Percentiles rank a stretch among this genome's conserved stretches.
These are phyloP conservation scores for Paraphaeosphaeria minitans DNA, from an alignment of 2,329 filamentous ascomycete species.

Conservation along the genomic window DNA sequence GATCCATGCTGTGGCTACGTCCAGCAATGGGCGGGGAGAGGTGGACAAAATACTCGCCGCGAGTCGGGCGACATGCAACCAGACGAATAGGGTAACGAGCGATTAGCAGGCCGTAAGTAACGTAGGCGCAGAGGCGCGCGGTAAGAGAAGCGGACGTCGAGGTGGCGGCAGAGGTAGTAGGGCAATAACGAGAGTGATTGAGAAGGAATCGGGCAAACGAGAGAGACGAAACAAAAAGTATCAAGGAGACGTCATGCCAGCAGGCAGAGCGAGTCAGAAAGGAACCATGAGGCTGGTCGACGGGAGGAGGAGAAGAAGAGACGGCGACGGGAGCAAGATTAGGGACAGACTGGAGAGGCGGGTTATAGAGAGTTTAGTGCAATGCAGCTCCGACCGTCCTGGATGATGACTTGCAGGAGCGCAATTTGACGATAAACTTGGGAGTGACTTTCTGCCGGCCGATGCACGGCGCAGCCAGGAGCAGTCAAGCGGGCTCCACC, in stretches of 20 bases:
- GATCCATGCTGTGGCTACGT: constrained; percentile 46
- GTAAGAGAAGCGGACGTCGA: constrained; percentile 30
- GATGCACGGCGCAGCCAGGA: constrained; percentile 3
- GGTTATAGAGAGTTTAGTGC: constrained; percentile 15
- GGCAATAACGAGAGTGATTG: constrained; percentile 32
- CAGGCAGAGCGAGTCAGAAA: constrained; percentile 29
- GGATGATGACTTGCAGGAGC: constrained; percentile 20
- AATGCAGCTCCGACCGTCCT: constrained; percentile 9
- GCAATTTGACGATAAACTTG: constrained; percentile 18
- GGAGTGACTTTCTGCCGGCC: constrained; percentile 8
- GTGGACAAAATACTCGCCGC: constrained; percentile 38
- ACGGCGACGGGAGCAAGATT: constrained; percentile 18
- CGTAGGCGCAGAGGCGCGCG: constrained; percentile 40
- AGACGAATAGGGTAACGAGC: constrained; percentile 43
- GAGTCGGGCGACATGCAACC: constrained; percentile 36
- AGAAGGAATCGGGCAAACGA: constrained; percentile 37
- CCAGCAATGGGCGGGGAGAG: constrained; percentile 31
- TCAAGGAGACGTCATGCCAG: constrained; percentile 41
- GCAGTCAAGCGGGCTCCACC: constrained; percentile 7
- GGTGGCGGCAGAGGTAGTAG: constrained; percentile 32
- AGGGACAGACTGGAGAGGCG: constrained; percentile 14
- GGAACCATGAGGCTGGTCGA: constrained; percentile 32
- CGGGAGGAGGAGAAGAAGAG: constrained; percentile 21
- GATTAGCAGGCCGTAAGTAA: constrained; percentile 38
- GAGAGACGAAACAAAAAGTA: constrained; percentile 35